Conservation (phyloP, 805 yeast species). For the Peterozyma xylosa region DNA sequence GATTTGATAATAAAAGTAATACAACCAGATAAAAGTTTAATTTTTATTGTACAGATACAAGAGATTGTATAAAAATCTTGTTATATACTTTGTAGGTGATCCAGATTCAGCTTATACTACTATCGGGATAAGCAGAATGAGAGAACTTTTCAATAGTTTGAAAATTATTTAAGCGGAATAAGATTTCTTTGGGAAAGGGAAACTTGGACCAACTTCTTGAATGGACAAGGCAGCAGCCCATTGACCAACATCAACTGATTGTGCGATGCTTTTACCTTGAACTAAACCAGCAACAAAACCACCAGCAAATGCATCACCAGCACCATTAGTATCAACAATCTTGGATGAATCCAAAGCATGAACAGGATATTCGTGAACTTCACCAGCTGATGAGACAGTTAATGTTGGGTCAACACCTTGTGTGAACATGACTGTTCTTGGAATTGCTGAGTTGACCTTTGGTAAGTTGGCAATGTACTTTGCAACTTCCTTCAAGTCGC, state of each 20-base stretch:
- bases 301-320: constrained; percentile 97
- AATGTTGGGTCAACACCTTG: constrained; percentile 93
- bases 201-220: constrained; percentile 92
- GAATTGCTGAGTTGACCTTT: constrained; percentile 57
- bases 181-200: constrained; percentile 69
- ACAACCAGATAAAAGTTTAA: no score
- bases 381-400: constrained; percentile 42
- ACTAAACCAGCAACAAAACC: constrained; percentile 91
- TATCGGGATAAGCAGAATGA: no score
- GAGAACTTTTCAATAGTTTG: no score
- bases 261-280: constrained; percentile 52
- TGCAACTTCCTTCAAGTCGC: constrained; percentile 72
- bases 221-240: constrained; percentile 92
- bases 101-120: no score
- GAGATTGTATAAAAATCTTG: no score
- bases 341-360: constrained; percentile 58
- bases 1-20: no score
- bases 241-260: constrained; percentile 77
- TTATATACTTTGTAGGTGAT: no score
- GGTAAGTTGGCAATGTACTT: constrained; percentile 73
- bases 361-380: constrained; percentile 49
- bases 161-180: constrained; percentile 18
- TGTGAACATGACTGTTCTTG: constrained; percentile 88
- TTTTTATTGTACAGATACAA: no score
- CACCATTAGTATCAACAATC: constrained; percentile 94